phyloP scores from a whole-genome alignment of 2,329 filamentous ascomycete species.

The Raffaelea albimanens region DNA sequence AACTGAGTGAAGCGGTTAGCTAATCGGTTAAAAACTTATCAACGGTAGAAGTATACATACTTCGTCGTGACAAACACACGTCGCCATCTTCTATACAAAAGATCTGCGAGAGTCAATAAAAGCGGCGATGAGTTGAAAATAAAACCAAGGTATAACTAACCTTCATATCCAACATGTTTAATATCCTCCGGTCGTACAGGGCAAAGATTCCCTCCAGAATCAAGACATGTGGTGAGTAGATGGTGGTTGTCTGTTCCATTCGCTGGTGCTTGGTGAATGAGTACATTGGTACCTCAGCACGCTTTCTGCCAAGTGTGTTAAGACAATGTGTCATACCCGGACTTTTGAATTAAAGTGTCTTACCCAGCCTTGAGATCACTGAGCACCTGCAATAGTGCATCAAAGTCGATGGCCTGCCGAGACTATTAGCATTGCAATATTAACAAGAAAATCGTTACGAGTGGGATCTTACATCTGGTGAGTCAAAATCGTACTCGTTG shows the following conservation, averaged over 20 bases:
- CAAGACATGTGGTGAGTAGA: constrained; percentile 94
- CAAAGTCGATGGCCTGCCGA: constrained; percentile 75
- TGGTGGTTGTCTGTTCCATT: constrained; percentile 67
- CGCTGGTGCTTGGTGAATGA: constrained; percentile 90
- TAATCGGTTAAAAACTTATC: constrained; percentile 3
- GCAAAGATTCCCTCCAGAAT: constrained; percentile 96
- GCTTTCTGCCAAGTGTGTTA: constrained; percentile 45
- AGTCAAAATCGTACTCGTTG: constrained; percentile 95
- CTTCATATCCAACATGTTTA: constrained; percentile 85
- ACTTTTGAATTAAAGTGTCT: constrained; percentile 11
- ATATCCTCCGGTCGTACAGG: constrained; percentile 75
- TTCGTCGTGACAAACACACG: constrained; percentile 79
- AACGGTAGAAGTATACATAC: constrained; percentile 37
- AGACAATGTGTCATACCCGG: neutral
- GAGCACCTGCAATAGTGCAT: constrained; percentile 70
- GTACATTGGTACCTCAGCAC: constrained; percentile 86
- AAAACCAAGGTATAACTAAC: too few species aligned
- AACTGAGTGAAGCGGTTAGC: constrained; percentile 36
- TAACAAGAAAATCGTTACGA: too few species aligned
- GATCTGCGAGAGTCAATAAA: constrained; percentile 42
- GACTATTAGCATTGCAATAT: neutral
- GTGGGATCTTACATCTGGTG: constrained; percentile 62
- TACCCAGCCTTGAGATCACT: constrained; percentile 88
- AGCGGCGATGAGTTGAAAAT: neutral
- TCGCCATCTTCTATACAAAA: constrained; percentile 96